Base-by-base conservation (phyloP, 1,284 basidiomycete genomes). In the Fomitopsis palustris region DNA sequence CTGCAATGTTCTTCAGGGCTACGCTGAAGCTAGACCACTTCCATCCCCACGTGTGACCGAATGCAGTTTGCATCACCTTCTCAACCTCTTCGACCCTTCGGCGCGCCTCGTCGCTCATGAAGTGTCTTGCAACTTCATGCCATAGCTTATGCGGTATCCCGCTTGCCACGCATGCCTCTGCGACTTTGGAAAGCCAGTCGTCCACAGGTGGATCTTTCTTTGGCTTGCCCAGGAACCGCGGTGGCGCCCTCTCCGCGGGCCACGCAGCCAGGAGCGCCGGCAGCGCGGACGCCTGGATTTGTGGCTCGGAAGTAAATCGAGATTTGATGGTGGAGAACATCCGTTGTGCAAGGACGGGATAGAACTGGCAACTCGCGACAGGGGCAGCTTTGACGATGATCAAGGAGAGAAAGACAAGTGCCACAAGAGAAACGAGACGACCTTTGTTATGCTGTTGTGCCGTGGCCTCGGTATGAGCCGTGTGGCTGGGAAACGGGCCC, bases 1-100 rank as follows among this genome's bases (percentile, higher is more conserved):
- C 90, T 51, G 85, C 85, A 84, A 90, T 87, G 68, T 82, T 89
- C 59, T 77, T 71, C 79, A 90, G 83, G 0, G 88, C 88, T 43
- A 85, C 78, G 70, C 78, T 81, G 74, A 87, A 90, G 64, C 82
- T 86, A 74, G 87, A 86, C 88, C 88, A 90, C 57, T 79, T 83
- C 88, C 88, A 90, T 17, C 80, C 76, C 68, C 88, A 89, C 62
- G 82, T 84, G 33, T 86, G 83, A 6, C 86, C 87, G 55, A 88
- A 80, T 61, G 89, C 79, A 65, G 85, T 80, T 27, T 77, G 74
- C 75, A 90, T 80, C 59, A 90, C 84, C 41, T 77, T 78, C 71
- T 88, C 87, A 57, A 90, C 72, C 66, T 89, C 86, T 39, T 77
- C 71, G 55, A 90, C 74, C 56, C 87, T 82, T 25, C 75, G 75